Evolutionary conservation across 2,329 filamentous ascomycete species (phyloP), one percentile per base, ranked within the genome.

Genomic region (Fusarium sp.): DNA sequence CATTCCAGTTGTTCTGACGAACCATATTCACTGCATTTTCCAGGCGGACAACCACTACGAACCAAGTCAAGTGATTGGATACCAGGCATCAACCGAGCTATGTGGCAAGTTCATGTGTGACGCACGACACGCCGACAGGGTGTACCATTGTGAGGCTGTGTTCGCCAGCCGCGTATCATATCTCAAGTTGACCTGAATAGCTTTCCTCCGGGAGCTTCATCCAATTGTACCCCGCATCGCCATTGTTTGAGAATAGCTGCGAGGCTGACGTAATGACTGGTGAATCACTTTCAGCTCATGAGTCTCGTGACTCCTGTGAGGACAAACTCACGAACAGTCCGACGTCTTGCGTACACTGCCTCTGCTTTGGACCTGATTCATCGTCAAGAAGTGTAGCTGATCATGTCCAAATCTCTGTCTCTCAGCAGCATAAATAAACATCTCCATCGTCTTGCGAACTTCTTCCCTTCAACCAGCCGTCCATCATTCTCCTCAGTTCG

Each of bases 11-110:
- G 25, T 50, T 52, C 44, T 44, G 52, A 18, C 29, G 54, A 73
- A 55, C 52, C 59, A 63, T 18, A 68, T 56, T 61, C 70, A 65
- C 55, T 47, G 50, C 36, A 36, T 49, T 56, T 56, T 42, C 45
- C 47, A 53, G 46, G 53, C 62, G 56, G 44, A 62, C 44, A 54
- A 29, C 31, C 50, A 46, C 42, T 20, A 36, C 27, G 8, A 44
- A 41, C 47, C 27, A 27, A 59, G 47, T 65, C 70, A 62, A 73
- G 70, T 71, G 71, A 73, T 59, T 66, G 62, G 39, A 44, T 62
- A 54, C 42, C 54, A 39, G 29, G 36, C 27, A 66, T 35, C 22
- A 31, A 50, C 53, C 29, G 18, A 62, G 44, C 47, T 27, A 55
- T 39, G 58, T 54, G 59, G 36, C 45, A 62, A 45, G 60, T 47